Conservation (phyloP, 164 flowering plant genomes). For the Aristolochia contorta region DNA sequence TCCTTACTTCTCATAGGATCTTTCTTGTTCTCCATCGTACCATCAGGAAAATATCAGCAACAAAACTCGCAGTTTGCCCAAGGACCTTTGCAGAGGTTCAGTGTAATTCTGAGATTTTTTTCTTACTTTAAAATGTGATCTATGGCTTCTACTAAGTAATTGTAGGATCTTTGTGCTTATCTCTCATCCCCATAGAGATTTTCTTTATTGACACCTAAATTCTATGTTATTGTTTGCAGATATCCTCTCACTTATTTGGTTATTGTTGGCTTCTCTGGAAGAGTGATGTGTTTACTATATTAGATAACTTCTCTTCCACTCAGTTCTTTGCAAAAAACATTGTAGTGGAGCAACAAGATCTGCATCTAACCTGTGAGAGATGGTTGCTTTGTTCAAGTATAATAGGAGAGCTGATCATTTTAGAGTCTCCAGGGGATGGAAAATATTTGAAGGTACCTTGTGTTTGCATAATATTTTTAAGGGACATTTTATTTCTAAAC, state of each 20-base stretch:
- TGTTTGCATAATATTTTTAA: not conserved
- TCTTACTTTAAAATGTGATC: not conserved
- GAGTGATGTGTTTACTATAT: conserved; percentile 62
- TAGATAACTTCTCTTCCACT: conserved; percentile 52
- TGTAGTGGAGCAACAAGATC: conserved; percentile 49
- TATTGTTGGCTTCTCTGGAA: conserved; percentile 92
- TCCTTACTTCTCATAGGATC: conserved; percentile 72
- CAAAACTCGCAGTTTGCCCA: conserved; percentile 75
- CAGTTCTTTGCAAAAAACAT: conserved; percentile 30
- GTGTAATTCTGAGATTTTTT: not conserved
- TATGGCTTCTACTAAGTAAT: not conserved
- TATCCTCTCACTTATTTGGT: conserved; percentile 75
- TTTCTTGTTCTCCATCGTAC: conserved; percentile 77
- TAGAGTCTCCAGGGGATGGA: conserved; percentile 77
- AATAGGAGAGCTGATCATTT: conserved; percentile 62
- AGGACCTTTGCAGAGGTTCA: conserved; percentile 72
- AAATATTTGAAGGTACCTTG: conserved; percentile 62
- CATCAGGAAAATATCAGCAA: conserved; percentile 88
- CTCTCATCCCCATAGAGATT: no score
- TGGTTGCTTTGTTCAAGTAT: conserved; percentile 85
- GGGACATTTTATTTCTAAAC: not conserved
- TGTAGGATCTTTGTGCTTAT: no score
- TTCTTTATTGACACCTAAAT: not conserved
- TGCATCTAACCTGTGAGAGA: conserved; percentile 69
- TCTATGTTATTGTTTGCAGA: conserved; percentile 42